Conservation (phyloP, 345 rosid genomes). For the Linum tenue region DNA sequence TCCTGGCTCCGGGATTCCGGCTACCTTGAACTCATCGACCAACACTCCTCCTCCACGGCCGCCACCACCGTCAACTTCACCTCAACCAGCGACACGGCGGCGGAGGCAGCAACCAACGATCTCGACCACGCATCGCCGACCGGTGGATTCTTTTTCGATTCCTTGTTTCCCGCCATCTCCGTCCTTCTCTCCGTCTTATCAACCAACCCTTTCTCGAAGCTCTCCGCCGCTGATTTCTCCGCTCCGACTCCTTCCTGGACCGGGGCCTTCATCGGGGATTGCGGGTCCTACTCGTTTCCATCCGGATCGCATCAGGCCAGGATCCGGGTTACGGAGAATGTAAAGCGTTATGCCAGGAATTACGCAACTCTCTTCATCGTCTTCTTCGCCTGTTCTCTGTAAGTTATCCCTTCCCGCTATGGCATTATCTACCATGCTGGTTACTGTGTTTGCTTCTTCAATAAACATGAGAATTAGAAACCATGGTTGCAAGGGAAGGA, state of each 20-base stretch:
- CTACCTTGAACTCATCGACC: slow-evolving; percentile 81
- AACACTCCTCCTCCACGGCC: slow-evolving; percentile 27
- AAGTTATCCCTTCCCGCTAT: slow-evolving; percentile 21
- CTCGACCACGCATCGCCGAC: slow-evolving; percentile 28
- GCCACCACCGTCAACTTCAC: slow-evolving; percentile 9
- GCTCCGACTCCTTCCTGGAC: slow-evolving; percentile 79
- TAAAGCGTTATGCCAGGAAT: slow-evolving; percentile 80
- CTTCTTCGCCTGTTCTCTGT: slow-evolving; percentile 87
- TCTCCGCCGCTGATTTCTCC: slow-evolving; percentile 68
- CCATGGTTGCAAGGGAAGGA: no score
- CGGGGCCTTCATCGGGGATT: slow-evolving; percentile 53
- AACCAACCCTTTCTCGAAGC: slow-evolving; percentile 79
- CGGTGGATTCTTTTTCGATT: slow-evolving; percentile 36
- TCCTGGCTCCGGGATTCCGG: slow-evolving; percentile 96
- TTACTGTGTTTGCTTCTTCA: no score
- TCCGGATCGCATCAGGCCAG: slow-evolving; percentile 58
- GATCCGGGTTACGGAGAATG: slow-evolving; percentile 80
- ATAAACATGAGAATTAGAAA: no score
- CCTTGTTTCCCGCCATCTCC: slow-evolving; percentile 34
- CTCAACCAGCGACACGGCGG: no score
- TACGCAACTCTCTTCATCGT: slow-evolving; percentile 65
- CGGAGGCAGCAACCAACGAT: slow-evolving; percentile 1
- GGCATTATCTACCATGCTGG: background rate
- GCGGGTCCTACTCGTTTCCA: slow-evolving; percentile 68
- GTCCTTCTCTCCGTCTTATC: slow-evolving; percentile 53